Conservation (phyloP, 495 filamentous ascomycete species). For the Aspergillus funiculosus region DNA sequence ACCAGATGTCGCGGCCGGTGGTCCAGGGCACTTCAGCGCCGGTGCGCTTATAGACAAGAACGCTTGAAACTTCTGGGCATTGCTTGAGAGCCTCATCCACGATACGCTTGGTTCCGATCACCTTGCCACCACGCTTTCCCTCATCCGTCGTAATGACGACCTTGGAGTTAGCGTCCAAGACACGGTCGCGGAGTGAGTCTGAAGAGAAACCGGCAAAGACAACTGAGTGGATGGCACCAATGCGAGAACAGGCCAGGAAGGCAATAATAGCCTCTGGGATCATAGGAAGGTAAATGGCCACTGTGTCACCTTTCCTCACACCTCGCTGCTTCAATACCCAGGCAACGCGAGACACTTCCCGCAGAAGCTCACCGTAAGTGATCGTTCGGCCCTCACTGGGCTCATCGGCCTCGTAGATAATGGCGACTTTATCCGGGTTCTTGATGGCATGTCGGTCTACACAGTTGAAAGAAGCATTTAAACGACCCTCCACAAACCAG, state of each 20-base stretch:
- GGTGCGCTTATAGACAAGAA: slow-evolving; percentile 91
- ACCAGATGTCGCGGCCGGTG: slow-evolving; percentile 86
- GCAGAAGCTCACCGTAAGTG: slow-evolving; percentile 89
- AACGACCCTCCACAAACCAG: slow-evolving; percentile 90
- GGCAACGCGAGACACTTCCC: slow-evolving; percentile 82
- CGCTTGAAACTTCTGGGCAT: slow-evolving; percentile 82
- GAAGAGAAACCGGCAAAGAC: slow-evolving; percentile 98
- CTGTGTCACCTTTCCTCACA: slow-evolving; percentile 95
- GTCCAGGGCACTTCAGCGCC: slow-evolving; percentile 91
- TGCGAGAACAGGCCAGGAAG: slow-evolving; percentile 84
- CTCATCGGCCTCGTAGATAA: slow-evolving; percentile 99
- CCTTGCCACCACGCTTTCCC: slow-evolving; percentile 94
- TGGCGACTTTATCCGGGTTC: slow-evolving; percentile 84
- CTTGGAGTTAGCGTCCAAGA: slow-evolving; percentile 80
- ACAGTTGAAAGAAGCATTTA: slow-evolving; percentile 97
- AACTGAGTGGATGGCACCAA: slow-evolving; percentile 96
- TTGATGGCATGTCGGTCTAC: slow-evolving; percentile 93
- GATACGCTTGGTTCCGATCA: slow-evolving; percentile 98
- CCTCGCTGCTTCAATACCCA: slow-evolving; percentile 88
- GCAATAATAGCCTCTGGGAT: slow-evolving; percentile 92
- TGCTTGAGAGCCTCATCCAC: slow-evolving; percentile 97
- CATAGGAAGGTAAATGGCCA: slow-evolving; percentile 98
- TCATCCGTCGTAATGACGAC: slow-evolving; percentile 96
- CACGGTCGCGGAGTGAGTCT: slow-evolving; percentile 93
- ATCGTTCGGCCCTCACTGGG: slow-evolving; percentile 79